A percentile compares a stretch with the other conserved stretches of the same genome.
phyloP scores from a whole-genome alignment of 2,329 filamentous ascomycete species.

The Fusarium chaquense region DNA sequence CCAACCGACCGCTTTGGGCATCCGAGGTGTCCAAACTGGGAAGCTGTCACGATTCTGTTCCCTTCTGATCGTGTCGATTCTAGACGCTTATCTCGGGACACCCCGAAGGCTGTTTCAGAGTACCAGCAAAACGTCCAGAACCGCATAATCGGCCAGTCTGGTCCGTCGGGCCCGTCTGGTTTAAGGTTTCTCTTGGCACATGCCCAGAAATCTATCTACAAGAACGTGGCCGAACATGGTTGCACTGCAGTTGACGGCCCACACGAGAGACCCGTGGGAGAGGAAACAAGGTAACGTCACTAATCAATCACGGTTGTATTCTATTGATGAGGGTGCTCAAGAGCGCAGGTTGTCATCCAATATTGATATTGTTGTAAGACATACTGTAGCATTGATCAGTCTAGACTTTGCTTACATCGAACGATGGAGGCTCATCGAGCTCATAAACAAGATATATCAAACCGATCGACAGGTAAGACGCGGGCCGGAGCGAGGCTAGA shows the following conservation, averaged over 20 bases:
- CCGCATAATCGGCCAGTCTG: constrained; percentile 5
- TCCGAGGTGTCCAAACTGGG: not conserved
- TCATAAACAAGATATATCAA: not conserved
- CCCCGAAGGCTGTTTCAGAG: constrained; percentile 1
- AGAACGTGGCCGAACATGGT: constrained; percentile 7
- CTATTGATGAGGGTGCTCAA: not conserved
- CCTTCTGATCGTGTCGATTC: not conserved
- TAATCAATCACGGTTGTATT: not conserved
- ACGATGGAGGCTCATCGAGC: not conserved
- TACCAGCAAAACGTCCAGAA: not conserved
- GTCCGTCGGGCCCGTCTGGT: not conserved
- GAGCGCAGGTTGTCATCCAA: not conserved
- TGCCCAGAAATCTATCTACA: not conserved
- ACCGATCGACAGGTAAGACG: not conserved
- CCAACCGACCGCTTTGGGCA: not conserved
- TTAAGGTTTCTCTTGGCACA: constrained; percentile 14
- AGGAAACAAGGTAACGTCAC: not conserved
- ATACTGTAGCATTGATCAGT: not conserved
- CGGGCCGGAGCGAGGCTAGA: constrained; percentile 4
- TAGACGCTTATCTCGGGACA: not conserved
- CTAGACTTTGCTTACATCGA: not conserved
- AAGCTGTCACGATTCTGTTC: not conserved
- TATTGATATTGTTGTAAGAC: not conserved
- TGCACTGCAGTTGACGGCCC: constrained; percentile 10
- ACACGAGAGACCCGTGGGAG: not conserved